phyloP scores from a whole-genome alignment of 1,284 basidiomycete species.

The Cryptococcus hybrid region DNA sequence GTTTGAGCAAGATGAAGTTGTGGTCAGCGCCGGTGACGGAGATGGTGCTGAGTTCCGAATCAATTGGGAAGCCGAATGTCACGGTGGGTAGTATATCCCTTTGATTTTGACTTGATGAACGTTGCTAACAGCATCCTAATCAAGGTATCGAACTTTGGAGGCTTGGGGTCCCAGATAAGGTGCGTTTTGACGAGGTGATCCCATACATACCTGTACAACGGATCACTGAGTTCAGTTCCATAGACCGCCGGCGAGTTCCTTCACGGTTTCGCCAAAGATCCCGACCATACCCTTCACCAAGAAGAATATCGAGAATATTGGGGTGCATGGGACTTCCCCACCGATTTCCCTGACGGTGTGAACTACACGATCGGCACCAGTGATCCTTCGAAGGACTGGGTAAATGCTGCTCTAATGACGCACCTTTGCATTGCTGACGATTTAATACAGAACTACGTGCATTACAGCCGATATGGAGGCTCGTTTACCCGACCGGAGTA shows the following conservation, averaged over 20 bases:
- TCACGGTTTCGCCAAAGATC: slow-evolving; percentile 20
- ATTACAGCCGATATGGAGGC: slow-evolving; percentile 9
- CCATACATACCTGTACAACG: background rate
- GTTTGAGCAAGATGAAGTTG: slow-evolving; percentile 28
- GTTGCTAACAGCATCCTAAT: background rate
- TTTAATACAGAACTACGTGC: slow-evolving; percentile 4
- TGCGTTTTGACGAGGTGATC: background rate
- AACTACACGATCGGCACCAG: slow-evolving; percentile 26
- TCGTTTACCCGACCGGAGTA: slow-evolving; percentile 1
- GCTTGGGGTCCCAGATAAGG: slow-evolving; percentile 31
- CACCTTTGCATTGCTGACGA: background rate
- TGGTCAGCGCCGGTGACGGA: slow-evolving; percentile 18
- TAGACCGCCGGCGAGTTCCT: slow-evolving; percentile 11
- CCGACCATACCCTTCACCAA: slow-evolving; percentile 18
- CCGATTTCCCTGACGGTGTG: slow-evolving; percentile 26
- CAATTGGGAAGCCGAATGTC: slow-evolving; percentile 24
- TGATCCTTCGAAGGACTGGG: slow-evolving; percentile 8
- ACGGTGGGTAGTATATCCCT: background rate
- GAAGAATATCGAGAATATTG: slow-evolving; percentile 26
- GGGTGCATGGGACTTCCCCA: slow-evolving; percentile 24
- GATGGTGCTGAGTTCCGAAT: slow-evolving; percentile 5
- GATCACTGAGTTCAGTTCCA: background rate
- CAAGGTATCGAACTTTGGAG: slow-evolving; percentile 36
- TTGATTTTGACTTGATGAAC: background rate
- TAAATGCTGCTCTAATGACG: background rate